Evolutionary conservation across 1,284 basidiomycete species (phyloP).

Genomic region (Flammula alnicola): DNA sequence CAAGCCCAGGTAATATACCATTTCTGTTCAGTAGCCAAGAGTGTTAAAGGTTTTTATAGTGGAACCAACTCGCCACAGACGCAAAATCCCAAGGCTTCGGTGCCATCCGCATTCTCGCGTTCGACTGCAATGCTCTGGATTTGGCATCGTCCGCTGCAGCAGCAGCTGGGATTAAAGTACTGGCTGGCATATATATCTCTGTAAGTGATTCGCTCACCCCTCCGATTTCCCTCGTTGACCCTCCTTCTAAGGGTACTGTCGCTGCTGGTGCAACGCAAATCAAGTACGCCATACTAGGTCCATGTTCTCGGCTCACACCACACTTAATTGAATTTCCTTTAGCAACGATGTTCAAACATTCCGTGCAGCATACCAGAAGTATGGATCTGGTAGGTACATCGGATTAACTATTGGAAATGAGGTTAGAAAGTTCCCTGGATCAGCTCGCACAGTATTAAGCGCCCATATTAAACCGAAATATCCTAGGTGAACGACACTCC

Average conservation of each 20-base stretch:
- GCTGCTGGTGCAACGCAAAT: conserved; percentile 28
- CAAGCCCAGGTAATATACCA: conserved; percentile 40
- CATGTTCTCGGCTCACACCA: too few species aligned
- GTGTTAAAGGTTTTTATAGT: too few species aligned
- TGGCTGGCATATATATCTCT: conserved; percentile 39
- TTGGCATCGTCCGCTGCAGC: conserved; percentile 38
- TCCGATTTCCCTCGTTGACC: too few species aligned
- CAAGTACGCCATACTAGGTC: conserved; percentile 25
- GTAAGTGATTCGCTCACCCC: too few species aligned
- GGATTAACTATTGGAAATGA: conserved; percentile 43
- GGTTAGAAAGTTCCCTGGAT: conserved; percentile 20
- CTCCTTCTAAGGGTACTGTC: conserved; percentile 34
- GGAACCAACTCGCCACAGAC: conserved; percentile 36
- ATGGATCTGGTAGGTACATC: conserved; percentile 34
- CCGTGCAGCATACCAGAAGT: conserved; percentile 33
- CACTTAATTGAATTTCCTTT: too few species aligned
- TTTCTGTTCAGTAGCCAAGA: too few species aligned
- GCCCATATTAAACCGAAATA: too few species aligned
- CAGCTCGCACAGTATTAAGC: not conserved
- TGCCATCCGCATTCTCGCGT: conserved; percentile 39
- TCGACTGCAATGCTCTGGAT: conserved; percentile 42
- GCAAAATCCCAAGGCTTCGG: conserved; percentile 36
- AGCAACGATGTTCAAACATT: conserved; percentile 42
- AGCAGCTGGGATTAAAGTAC: conserved; percentile 32
- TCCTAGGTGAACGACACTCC: conserved; percentile 33